These are phyloP conservation scores for Scedosporium dehoogii DNA, from an alignment of 2,329 filamentous ascomycete species.

Conservation along the genomic window DNA sequence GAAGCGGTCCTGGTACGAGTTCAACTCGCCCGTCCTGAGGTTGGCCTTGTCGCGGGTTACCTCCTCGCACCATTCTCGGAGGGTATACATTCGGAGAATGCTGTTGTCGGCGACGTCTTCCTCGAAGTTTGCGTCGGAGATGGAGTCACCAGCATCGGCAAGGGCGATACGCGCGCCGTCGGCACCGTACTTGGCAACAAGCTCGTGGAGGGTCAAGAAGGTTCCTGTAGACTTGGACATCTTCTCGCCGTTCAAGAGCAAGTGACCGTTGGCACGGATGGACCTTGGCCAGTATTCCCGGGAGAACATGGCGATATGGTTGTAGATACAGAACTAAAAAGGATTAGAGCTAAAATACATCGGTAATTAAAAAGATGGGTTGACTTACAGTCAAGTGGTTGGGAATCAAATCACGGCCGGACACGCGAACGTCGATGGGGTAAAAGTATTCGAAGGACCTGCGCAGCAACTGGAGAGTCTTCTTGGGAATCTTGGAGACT, in stretches of 20 bases:
- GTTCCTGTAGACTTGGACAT: constrained; percentile 98
- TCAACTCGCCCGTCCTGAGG: constrained; percentile 66
- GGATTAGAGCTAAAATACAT: not conserved
- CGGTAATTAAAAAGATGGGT: constrained; percentile 51
- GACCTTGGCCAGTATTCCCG: constrained; percentile 80
- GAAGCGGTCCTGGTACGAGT: constrained; percentile 74
- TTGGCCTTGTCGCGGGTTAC: constrained; percentile 56
- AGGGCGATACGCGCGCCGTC: constrained; percentile 87
- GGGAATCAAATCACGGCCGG: constrained; percentile 85
- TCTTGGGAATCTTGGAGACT: constrained; percentile 61
- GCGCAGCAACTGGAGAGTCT: constrained; percentile 68
- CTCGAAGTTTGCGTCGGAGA: constrained; percentile 95
- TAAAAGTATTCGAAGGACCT: constrained; percentile 97
- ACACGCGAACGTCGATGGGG: constrained; percentile 77
- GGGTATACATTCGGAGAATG: constrained; percentile 71
- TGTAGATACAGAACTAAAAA: constrained; percentile 74
- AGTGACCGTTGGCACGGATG: constrained; percentile 82
- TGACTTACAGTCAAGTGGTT: constrained; percentile 65
- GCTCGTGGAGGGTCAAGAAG: constrained; percentile 82
- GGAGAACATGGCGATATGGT: constrained; percentile 82
- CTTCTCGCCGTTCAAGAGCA: constrained; percentile 94
- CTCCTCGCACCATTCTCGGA: constrained; percentile 90
- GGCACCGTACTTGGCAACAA: constrained; percentile 86
- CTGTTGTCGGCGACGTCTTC: constrained; percentile 88
- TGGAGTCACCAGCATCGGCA: constrained; percentile 87